Percentiles rank a stretch among this genome's conserved stretches.
Conservation (phyloP, 2,329 filamentous ascomycete species). For the Massarina eburnea region DNA sequence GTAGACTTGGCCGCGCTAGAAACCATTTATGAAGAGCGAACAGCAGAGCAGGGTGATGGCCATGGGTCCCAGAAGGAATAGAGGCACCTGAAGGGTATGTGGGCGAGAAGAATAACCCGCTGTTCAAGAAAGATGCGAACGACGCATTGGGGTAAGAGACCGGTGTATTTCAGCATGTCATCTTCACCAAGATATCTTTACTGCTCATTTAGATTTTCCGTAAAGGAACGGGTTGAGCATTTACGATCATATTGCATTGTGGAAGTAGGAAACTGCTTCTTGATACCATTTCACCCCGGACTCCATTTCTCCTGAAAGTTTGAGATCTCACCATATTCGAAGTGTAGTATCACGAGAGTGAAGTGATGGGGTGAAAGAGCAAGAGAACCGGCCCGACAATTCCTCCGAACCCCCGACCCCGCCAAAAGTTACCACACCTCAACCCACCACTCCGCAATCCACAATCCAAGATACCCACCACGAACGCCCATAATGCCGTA, state of each 20-base stretch:
- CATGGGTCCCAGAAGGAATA: slow-evolving; percentile 1
- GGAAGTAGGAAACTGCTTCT: too few relatives aligned
- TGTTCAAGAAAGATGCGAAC: neutral
- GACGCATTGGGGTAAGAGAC: too few relatives aligned
- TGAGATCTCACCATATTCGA: too few relatives aligned
- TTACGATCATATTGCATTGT: too few relatives aligned
- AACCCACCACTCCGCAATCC: neutral
- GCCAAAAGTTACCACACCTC: neutral
- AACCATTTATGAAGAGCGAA: neutral
- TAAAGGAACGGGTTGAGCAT: too few relatives aligned
- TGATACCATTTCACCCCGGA: too few relatives aligned
- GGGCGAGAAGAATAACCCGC: slow-evolving; percentile 2
- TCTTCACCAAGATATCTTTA: too few relatives aligned
- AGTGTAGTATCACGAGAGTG: too few relatives aligned
- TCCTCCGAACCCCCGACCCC: slow-evolving; percentile 4
- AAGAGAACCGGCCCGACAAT: slow-evolving; percentile 1
- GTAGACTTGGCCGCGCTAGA: neutral
- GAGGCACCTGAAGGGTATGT: slow-evolving; percentile 7
- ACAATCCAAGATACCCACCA: neutral
- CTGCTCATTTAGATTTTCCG: too few relatives aligned
- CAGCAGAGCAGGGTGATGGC: slow-evolving; percentile 1
- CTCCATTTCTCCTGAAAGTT: too few relatives aligned
- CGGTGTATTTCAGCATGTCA: too few relatives aligned
- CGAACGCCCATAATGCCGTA: slow-evolving; percentile 66
- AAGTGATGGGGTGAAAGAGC: too few relatives aligned